Evolutionary conservation across 208 protist genomes (phyloP), one percentile per base, ranked within the genome.

Genomic region (Borovskyia barvae): DNA sequence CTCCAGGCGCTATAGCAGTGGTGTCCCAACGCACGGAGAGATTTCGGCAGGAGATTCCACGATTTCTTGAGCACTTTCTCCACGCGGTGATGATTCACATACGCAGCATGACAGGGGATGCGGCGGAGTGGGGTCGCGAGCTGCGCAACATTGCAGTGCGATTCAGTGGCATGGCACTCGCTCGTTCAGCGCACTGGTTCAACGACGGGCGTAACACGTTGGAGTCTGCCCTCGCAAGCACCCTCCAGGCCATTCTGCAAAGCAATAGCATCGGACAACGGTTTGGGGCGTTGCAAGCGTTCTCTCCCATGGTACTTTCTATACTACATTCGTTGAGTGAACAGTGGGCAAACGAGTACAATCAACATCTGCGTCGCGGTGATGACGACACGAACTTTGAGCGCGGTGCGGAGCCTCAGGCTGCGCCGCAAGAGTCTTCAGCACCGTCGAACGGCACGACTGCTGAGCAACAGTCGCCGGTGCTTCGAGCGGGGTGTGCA

Each of bases 181-280:
- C 46, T 14, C 71, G 72, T 3, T 30, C 77, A 9, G n/a, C 62
- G n/a, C 20, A 39, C 25, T 83, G 77, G 77, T 83, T 75, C 14
- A 45, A 68, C 8, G 30, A 53, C 3, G 61, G 52, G 28, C 42
- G 52, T 52, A 14, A 14, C 14, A 36, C 52, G 14, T 39, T 68
- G 14, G 35, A 56, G n/a, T 29, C 52, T 15, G 45, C 35, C 24
- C 25, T 68, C 32, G 51, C 61, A 1, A 43, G 24, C 25, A 40
- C 50, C 17, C 12, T 54, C 11, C 35, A 14, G 24, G 33, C 43
- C 0, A 4, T 68, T 15, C 43, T 54, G 25, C 51, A 60, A 45
- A 51, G 54, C 28, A 40, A 19, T n/a, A 14, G 28, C 7, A 14
- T 14, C 22, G 25, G 22, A 24, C 52, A 58, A 39, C 52, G 24